phyloP scores from a whole-genome alignment of 2,329 filamentous ascomycete species.

The Dryadomyces quercivorus region DNA sequence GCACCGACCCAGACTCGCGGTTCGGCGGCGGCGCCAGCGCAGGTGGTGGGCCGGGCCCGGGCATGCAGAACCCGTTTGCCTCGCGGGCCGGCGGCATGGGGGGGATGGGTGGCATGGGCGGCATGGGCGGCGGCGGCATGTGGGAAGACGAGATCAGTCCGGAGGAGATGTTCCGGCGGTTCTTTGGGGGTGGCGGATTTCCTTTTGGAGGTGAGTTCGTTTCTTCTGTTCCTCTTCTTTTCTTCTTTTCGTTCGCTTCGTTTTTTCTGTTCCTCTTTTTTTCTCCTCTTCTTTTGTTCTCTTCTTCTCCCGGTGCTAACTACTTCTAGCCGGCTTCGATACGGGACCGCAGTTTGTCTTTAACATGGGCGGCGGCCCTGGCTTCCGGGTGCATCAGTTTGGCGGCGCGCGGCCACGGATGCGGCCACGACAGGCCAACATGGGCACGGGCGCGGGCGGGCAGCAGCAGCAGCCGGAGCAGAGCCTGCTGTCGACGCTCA shows the following conservation, averaged over 20 bases:
- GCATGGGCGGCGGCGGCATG: constrained; percentile 40
- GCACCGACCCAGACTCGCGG: constrained; percentile 82
- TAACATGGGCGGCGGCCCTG: constrained; percentile 84
- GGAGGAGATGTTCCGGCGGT: constrained; percentile 92
- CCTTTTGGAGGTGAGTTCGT: constrained; percentile 26
- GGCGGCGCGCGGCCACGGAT: constrained; percentile 66
- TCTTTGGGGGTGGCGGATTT: constrained; percentile 72
- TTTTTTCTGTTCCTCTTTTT: background rate
- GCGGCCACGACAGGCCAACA: constrained; percentile 52
- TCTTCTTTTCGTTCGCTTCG: no score
- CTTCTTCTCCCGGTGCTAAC: no score
- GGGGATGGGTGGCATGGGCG: constrained; percentile 18
- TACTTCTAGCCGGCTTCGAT: constrained; percentile 52
- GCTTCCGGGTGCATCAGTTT: constrained; percentile 90
- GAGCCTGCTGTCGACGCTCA: constrained; percentile 42
- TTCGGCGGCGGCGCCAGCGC: constrained; percentile 49
- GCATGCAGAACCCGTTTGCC: constrained; percentile 7
- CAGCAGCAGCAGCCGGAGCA: constrained; percentile 26
- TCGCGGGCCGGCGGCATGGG: constrained; percentile 10
- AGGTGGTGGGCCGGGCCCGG: constrained; percentile 18
- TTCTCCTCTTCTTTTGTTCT: no score
- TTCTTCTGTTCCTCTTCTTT: no score
- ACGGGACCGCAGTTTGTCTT: constrained; percentile 84
- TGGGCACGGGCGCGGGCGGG: constrained; percentile 54
- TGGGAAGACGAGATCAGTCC: constrained; percentile 91